Base-by-base conservation (phyloP, 768 basidiomycete genomes). In the Hypsizygus marmoreus region DNA sequence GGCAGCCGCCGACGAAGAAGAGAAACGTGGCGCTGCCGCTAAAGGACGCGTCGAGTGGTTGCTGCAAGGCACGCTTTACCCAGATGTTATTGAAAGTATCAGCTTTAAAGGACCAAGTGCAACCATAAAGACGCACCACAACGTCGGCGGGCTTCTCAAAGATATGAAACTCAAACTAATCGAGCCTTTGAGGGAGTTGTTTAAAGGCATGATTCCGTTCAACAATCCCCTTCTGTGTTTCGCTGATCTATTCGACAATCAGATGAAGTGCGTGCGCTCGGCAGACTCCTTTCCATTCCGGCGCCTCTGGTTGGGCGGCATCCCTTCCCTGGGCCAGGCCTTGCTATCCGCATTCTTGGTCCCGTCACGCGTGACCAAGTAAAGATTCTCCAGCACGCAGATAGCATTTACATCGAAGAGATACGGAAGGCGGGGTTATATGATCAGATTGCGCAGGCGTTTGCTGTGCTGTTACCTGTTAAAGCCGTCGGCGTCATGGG, bases 41-140 rank as follows among this genome's bases (percentile, higher is more conserved):
- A 95, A 94, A 68, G 95, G 97, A 2, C 82, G 84, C 58, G 92
- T 98, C 25, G 97, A 98, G 63, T 99, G 95, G 94, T 68, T 99
- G 36, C 71, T 99, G 9, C 97, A 99, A 68, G 97, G 97, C 4
- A 99, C 97, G 0, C 79, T 99, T 11, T 99, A 98, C 68, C 97
- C 97, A 2, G 97, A 99, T 62, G 97, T 99, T 47, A 99, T 98
- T 63, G 97, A 99, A 74, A 92, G 89, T 63, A 97, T 99, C 71
- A 92, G 89, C 69, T 99, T 99, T 81, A 98, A 97, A 70, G 97
- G 97, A 2, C 97, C 97, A 0, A 92, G 89, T 54, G 97, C 97
- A 29, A 98, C 95, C 8, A 99, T 99, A 77, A 99, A 99, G 77
- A 98, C 97, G 2, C 97, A 99, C 65, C 97, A 98, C 67, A 99